Evolutionary conservation across 495 filamentous ascomycete species (phyloP).

Genomic region (Aspergillus saccharolyticus): DNA sequence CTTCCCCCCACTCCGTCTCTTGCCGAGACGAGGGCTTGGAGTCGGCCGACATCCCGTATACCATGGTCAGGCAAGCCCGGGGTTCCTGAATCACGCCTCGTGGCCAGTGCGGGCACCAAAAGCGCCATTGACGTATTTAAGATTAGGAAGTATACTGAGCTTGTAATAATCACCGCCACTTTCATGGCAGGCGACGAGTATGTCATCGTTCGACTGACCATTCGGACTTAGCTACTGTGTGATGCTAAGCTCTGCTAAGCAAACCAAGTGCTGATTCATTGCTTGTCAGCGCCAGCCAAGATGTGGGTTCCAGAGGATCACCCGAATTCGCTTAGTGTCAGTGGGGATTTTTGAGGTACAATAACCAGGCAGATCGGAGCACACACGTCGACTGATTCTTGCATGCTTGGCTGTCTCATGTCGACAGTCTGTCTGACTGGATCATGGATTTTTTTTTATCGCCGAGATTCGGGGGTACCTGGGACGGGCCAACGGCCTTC

Average conservation of each 20-base stretch:
- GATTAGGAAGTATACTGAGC: neutral
- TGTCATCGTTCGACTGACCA: neutral
- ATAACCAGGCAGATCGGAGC: neutral
- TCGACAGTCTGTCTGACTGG: neutral
- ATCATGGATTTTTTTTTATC: neutral
- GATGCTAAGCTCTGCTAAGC: neutral
- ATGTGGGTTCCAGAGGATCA: neutral
- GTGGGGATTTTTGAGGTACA: neutral
- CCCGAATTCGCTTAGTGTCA: neutral
- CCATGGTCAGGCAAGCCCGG: neutral
- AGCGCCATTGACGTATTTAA: constrained; percentile 1
- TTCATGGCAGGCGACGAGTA: neutral
- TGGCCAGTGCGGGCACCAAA: neutral
- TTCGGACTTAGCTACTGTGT: too few species aligned
- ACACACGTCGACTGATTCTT: neutral
- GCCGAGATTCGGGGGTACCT: neutral
- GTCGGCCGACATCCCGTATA: neutral
- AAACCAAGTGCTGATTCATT: neutral
- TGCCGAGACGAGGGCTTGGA: neutral
- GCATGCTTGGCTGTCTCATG: constrained; percentile 2
- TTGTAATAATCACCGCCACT: neutral
- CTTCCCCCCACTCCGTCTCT: constrained; percentile 1
- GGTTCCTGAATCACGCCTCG: too few species aligned
- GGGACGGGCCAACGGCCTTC: neutral
- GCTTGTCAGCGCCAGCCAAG: neutral